Conservation (phyloP, 192 early-diverging fungal species). For the Coemansia javaensis region DNA sequence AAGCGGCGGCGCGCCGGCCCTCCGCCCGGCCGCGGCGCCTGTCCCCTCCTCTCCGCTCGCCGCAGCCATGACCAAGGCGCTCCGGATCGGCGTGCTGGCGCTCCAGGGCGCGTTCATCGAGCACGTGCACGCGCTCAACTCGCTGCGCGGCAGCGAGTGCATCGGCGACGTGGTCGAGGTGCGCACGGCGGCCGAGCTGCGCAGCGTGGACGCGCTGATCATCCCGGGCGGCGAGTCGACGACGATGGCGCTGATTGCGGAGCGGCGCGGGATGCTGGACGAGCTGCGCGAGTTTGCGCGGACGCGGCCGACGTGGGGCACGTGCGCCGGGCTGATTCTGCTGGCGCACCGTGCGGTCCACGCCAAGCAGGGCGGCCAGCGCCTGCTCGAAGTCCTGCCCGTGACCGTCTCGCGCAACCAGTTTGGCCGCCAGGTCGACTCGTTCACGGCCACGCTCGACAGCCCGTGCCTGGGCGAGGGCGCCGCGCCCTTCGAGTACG, state of each 20-base stretch:
- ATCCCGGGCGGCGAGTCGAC: conserved; percentile 96
- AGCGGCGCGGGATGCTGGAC: conserved; percentile 76
- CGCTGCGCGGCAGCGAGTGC: conserved; percentile 57
- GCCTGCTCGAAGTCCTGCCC: conserved; percentile 74
- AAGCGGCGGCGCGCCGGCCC: too few species aligned
- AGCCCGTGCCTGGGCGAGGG: conserved; percentile 45
- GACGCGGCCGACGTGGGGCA: conserved; percentile 81
- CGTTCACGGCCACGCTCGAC: conserved; percentile 72
- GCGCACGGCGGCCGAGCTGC: conserved; percentile 67
- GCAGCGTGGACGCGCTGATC: conserved; percentile 77
- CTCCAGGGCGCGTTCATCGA: conserved; percentile 96
- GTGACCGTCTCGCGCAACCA: conserved; percentile 88
- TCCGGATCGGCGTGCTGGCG: conserved; percentile 56
- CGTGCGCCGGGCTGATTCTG: conserved; percentile 95
- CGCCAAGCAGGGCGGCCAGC: conserved; percentile 83
- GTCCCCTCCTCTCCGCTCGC: neutral
- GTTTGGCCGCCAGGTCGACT: conserved; percentile 91
- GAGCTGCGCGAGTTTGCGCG: conserved; percentile 73
- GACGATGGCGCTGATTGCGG: conserved; percentile 88
- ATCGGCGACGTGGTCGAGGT: conserved; percentile 49
- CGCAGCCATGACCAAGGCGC: conserved; percentile 19
- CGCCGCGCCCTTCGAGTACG: conserved; percentile 52
- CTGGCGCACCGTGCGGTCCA: conserved; percentile 69
- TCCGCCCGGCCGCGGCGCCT: too few species aligned
- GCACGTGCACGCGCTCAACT: conserved; percentile 77